Percentiles rank a stretch among this genome's conserved stretches.
Conservation (phyloP, 2,329 filamentous ascomycete genomes). For the Ampelomyces quisqualis region DNA sequence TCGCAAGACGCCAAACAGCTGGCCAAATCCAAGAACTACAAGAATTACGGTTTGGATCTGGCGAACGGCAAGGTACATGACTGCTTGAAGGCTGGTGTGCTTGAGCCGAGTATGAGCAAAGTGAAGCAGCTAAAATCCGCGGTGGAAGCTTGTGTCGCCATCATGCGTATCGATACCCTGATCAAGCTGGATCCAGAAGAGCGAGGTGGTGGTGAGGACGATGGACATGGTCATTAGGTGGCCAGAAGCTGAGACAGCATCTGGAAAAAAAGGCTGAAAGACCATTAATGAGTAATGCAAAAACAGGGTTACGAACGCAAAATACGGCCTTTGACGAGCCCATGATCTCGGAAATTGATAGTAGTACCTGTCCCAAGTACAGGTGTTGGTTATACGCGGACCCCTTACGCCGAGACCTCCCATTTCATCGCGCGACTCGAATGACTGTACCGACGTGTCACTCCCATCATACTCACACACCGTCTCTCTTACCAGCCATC, state of each 20-base stretch:
- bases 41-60: constrained; percentile 96
- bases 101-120: constrained; percentile 98
- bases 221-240: constrained; percentile 76
- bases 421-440: no score
- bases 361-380: no score
- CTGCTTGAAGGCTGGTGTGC: constrained; percentile 87
- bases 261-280: neutral
- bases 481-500: no score
- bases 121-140: constrained; percentile 97
- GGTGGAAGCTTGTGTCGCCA: constrained; percentile 96
- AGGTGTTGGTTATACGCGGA: no score
- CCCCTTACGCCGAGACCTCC: no score
- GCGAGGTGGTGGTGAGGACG: constrained; percentile 68
- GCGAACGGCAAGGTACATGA: constrained; percentile 87
- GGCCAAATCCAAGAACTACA: constrained; percentile 94
- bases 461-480: no score
- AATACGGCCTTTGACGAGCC: no score
- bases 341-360: no score
- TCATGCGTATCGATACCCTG: constrained; percentile 98
- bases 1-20: constrained; percentile 82
- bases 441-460: no score
- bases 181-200: constrained; percentile 96
- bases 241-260: neutral
- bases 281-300: neutral
- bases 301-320: no score